Percentiles rank a stretch among this genome's conserved stretches.
Conservation (phyloP, 2,329 filamentous ascomycete genomes). For the Pseudogymnoascus sp. region DNA sequence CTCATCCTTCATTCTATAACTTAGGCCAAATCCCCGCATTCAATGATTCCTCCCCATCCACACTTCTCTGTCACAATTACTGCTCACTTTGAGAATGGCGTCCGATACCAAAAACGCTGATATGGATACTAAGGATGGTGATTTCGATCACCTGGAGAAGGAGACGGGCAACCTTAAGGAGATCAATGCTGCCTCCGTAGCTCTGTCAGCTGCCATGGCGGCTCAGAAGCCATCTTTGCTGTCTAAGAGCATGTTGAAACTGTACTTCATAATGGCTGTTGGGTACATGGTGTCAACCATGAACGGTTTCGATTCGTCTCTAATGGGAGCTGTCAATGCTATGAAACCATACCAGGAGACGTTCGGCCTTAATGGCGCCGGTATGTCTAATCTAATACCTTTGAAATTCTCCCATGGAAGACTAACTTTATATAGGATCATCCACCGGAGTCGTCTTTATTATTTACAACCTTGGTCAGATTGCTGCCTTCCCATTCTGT, state of each 20-base stretch:
- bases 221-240: slow-evolving; percentile 33
- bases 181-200: slow-evolving; percentile 34
- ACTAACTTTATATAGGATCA: slow-evolving; percentile 24
- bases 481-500: slow-evolving; percentile 47
- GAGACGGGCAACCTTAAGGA: slow-evolving; percentile 22
- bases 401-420: not conserved
- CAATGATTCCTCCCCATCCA: not conserved
- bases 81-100: not conserved
- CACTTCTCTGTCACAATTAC: not conserved
- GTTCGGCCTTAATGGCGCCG: slow-evolving; percentile 43
- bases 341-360: slow-evolving; percentile 45
- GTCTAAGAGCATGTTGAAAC: slow-evolving; percentile 31
- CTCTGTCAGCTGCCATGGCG: slow-evolving; percentile 32
- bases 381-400: slow-evolving; percentile 20
- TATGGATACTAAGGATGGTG: not conserved
- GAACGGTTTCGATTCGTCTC: slow-evolving; percentile 43
- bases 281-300: slow-evolving; percentile 43
- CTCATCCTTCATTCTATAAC: slow-evolving; percentile 1
- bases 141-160: slow-evolving; percentile 18
- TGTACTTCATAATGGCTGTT: slow-evolving; percentile 36
- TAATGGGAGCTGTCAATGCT: slow-evolving; percentile 34
- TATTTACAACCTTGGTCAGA: slow-evolving; percentile 45
- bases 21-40: not conserved
- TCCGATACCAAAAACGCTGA: not conserved
- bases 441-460: slow-evolving; percentile 43